These are phyloP conservation scores for Ascosphaera pollenicola DNA, from an alignment of 2,329 filamentous ascomycete species.

Conservation along the genomic window DNA sequence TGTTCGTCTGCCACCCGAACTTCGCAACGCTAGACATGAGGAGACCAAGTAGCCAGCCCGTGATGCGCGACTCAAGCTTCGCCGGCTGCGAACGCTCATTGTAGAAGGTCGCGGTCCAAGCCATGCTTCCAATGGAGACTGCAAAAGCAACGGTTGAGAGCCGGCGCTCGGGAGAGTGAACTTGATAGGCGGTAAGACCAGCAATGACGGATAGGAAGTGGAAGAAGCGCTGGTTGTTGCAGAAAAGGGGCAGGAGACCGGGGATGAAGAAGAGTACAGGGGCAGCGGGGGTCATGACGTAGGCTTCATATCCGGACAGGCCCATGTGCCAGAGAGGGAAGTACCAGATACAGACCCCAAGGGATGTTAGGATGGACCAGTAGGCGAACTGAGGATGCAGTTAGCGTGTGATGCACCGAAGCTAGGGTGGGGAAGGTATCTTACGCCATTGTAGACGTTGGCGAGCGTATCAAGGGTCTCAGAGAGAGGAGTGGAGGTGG, in stretches of 20 bases:
- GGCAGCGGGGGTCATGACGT: constrained; percentile 66
- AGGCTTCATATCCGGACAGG: constrained; percentile 82
- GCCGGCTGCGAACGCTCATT: constrained; percentile 52
- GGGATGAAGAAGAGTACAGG: constrained; percentile 57
- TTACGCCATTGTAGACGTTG: constrained; percentile 77
- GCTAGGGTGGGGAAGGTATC: constrained; percentile 12
- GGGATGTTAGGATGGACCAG: constrained; percentile 81
- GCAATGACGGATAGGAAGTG: constrained; percentile 52
- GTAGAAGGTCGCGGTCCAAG: constrained; percentile 65
- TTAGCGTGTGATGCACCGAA: constrained; percentile 8
- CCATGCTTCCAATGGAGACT: constrained; percentile 57
- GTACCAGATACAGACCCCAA: constrained; percentile 86
- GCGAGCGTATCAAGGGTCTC: constrained; percentile 61
- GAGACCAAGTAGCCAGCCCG: constrained; percentile 62
- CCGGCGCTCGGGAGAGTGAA: constrained; percentile 49
- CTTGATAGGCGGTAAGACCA: constrained; percentile 59
- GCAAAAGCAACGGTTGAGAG: constrained; percentile 65
- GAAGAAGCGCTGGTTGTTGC: constrained; percentile 45
- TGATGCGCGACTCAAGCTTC: constrained; percentile 59
- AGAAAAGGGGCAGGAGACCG: constrained; percentile 42
- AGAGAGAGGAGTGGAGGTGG: no score
- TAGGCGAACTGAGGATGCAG: constrained; percentile 54
- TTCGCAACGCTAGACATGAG: constrained; percentile 74
- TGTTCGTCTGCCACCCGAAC: constrained; percentile 85
- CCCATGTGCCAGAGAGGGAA: constrained; percentile 99